Evolutionary conservation across 75 land plant species (phyloP).

Genomic region (Gnetum montanum): DNA sequence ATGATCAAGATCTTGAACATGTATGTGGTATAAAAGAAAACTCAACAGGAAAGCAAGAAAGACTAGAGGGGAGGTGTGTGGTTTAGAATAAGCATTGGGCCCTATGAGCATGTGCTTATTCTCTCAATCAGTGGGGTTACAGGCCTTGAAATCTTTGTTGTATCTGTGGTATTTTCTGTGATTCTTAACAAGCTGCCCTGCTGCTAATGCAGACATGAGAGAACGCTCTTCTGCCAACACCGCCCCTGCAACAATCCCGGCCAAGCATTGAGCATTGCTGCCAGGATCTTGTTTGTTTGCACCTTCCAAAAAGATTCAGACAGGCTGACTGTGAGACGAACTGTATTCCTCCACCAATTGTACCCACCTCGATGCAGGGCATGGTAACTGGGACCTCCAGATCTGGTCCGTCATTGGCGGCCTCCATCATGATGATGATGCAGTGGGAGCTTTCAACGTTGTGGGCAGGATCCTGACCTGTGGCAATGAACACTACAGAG

Average conservation of each 20-base stretch:
- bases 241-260: slow-evolving; percentile 69
- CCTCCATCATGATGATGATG: slow-evolving; percentile 56
- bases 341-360: slow-evolving; percentile 87
- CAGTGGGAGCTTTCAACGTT: slow-evolving; percentile 79
- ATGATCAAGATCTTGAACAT: too few relatives aligned
- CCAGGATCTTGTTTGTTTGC: slow-evolving; percentile 28
- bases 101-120: too few relatives aligned
- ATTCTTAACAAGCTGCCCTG: slow-evolving; percentile 85
- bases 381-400: slow-evolving; percentile 63
- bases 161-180: slow-evolving; percentile 92
- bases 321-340: slow-evolving; percentile 78
- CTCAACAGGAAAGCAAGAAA: too few relatives aligned
- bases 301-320: slow-evolving; percentile 61
- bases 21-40: too few relatives aligned
- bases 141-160: slow-evolving; percentile 17
- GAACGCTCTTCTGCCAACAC: slow-evolving; percentile 83
- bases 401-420: slow-evolving; percentile 52
- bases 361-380: slow-evolving; percentile 43
- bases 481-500: slow-evolving; percentile 62
- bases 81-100: too few relatives aligned
- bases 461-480: slow-evolving; percentile 83
- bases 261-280: slow-evolving; percentile 48
- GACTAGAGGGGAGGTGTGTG: too few relatives aligned
- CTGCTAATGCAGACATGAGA: slow-evolving; percentile 83
- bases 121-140: too few relatives aligned